Percentiles rank a stretch among this genome's conserved stretches.
These are phyloP conservation scores for Syncephalastrum sp. DNA, from an alignment of 371 early-diverging fungal species.

Conservation along the genomic window DNA sequence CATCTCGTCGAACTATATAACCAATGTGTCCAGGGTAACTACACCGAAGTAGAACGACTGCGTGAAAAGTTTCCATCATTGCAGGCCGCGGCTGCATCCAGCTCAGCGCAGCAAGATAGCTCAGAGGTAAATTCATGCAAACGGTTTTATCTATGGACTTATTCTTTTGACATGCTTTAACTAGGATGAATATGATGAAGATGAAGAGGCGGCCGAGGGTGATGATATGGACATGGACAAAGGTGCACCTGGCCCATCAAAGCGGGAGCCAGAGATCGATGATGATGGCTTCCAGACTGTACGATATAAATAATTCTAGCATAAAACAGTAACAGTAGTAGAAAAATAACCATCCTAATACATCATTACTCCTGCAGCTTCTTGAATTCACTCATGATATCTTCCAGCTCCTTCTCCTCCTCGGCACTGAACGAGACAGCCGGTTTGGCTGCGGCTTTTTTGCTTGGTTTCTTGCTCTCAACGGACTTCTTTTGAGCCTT, in stretches of 20 bases:
- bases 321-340: too few species aligned
- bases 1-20: constrained; percentile 45
- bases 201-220: constrained; percentile 31
- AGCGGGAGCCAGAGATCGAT: constrained; percentile 13
- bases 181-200: constrained; percentile 27
- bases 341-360: too few species aligned
- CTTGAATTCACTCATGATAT: too few species aligned
- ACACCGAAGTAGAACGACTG: constrained; percentile 49
- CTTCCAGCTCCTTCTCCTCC: too few species aligned
- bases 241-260: constrained; percentile 10
- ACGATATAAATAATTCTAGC: constrained; percentile 5
- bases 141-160: too few species aligned
- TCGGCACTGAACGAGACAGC: too few species aligned
- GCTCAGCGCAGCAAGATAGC: constrained; percentile 25
- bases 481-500: too few species aligned
- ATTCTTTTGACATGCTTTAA: background rate
- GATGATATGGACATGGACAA: constrained; percentile 19
- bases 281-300: constrained; percentile 18
- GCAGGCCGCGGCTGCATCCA: constrained; percentile 21
- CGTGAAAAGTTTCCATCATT: constrained; percentile 42
- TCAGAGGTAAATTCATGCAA: constrained; percentile 11
- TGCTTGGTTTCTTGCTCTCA: too few species aligned
- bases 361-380: too few species aligned
- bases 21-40: constrained; percentile 57
- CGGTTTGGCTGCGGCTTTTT: too few species aligned